These are phyloP conservation scores for Platismatia glauca DNA, from an alignment of 495 filamentous ascomycete species.

Conservation along the genomic window DNA sequence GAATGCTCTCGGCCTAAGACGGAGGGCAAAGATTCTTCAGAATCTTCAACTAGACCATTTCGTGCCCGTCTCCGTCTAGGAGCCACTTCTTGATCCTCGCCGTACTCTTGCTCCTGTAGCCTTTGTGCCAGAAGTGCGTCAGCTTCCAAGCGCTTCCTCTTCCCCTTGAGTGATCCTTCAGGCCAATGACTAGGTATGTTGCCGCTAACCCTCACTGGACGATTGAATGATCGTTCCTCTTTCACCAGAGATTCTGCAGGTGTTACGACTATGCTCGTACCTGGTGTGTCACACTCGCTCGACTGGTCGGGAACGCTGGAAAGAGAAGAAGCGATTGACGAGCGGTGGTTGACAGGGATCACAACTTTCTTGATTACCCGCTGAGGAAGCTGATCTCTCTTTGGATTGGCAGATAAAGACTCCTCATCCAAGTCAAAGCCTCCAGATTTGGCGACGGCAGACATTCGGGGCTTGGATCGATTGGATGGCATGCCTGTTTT, in stretches of 20 bases:
- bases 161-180: constrained; percentile 16
- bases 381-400: not conserved
- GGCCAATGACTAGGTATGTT: constrained; percentile 29
- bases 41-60: constrained; percentile 2
- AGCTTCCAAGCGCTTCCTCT: constrained; percentile 35
- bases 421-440: constrained; percentile 9
- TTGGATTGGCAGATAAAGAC: not conserved
- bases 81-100: constrained; percentile 25
- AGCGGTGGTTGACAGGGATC: constrained; percentile 32
- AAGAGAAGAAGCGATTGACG: constrained; percentile 29
- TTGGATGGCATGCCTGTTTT: constrained; percentile 5
- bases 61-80: constrained; percentile 23
- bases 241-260: constrained; percentile 38
- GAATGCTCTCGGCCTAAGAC: not conserved
- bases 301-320: constrained; percentile 37
- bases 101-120: constrained; percentile 58
- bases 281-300: constrained; percentile 63
- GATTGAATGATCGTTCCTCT: constrained; percentile 19
- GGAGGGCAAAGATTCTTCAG: constrained; percentile 10
- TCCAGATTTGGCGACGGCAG: not conserved
- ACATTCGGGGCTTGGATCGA: not conserved
- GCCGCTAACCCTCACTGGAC: constrained; percentile 34
- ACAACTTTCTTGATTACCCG: constrained; percentile 33
- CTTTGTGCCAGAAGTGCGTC: constrained; percentile 50
- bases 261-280: constrained; percentile 61